Conservation (phyloP, 2,329 filamentous ascomycete species). For the Thielaviopsis euricoi region DNA sequence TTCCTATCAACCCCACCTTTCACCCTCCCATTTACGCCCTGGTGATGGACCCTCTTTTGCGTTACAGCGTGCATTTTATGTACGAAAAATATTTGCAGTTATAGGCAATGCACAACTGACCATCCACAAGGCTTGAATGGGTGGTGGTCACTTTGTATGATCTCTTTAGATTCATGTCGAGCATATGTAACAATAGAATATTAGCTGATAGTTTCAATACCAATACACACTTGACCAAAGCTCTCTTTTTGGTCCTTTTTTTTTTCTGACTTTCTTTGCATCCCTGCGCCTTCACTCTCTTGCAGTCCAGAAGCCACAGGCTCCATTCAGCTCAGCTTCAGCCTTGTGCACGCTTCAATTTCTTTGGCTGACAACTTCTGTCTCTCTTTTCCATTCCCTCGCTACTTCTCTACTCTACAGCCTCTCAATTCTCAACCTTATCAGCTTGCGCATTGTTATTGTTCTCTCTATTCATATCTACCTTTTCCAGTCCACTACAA, state of each 20-base stretch:
- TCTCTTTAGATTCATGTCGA: too few relatives aligned
- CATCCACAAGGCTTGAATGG: not conserved
- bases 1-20: not conserved
- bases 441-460: not conserved
- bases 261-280: too few relatives aligned
- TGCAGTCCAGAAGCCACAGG: too few relatives aligned
- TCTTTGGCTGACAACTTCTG: not conserved
- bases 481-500: conserved; percentile 15
- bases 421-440: too few relatives aligned
- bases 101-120: not conserved
- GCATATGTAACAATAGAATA: too few relatives aligned
- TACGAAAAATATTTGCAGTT: too few relatives aligned
- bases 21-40: not conserved
- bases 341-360: not conserved
- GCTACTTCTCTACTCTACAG: too few relatives aligned
- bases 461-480: not conserved
- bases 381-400: not conserved
- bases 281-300: not conserved
- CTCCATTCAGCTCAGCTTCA: not conserved
- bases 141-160: too few relatives aligned
- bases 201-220: too few relatives aligned
- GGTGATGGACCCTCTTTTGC: not conserved
- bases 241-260: too few relatives aligned
- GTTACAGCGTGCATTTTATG: too few relatives aligned
- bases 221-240: too few relatives aligned